phyloP scores from a whole-genome alignment of 2,329 filamentous ascomycete species.

The Cyanodermella asteris region DNA sequence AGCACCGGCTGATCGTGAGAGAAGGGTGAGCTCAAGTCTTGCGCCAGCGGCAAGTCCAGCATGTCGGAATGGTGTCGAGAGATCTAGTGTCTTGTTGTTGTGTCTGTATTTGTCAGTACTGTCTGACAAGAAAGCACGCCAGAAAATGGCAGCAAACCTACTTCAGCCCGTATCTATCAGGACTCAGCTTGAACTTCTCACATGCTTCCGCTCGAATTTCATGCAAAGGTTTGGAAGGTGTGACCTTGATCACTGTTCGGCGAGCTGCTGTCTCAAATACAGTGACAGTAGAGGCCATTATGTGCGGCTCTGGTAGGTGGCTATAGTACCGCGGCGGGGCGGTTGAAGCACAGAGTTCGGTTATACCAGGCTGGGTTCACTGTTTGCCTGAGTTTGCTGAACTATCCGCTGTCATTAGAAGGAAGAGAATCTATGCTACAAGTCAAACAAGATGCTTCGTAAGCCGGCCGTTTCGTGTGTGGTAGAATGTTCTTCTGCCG shows the following conservation, averaged over 20 bases:
- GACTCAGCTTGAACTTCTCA: constrained; percentile 50
- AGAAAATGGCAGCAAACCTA: constrained; percentile 16
- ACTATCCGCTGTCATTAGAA: too few relatives aligned
- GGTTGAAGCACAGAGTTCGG: too few relatives aligned
- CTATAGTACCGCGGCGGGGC: too few relatives aligned
- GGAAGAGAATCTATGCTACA: too few relatives aligned
- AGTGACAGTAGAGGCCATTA: constrained; percentile 72
- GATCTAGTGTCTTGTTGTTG: constrained; percentile 68
- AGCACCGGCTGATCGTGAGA: constrained; percentile 63
- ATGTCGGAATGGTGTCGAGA: constrained; percentile 65
- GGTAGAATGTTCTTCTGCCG: too few relatives aligned
- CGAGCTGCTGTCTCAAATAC: constrained; percentile 65
- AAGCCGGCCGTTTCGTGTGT: too few relatives aligned
- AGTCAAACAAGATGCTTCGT: too few relatives aligned
- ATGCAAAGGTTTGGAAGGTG: constrained; percentile 55
- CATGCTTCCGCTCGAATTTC: constrained; percentile 81
- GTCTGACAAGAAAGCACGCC: not conserved
- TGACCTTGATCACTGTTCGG: constrained; percentile 62
- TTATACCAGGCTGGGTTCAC: too few relatives aligned
- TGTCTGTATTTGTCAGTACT: constrained; percentile 20
- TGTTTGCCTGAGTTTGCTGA: too few relatives aligned
- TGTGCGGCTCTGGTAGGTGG: too few relatives aligned
- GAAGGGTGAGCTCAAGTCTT: constrained; percentile 76
- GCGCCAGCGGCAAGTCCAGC: constrained; percentile 67
- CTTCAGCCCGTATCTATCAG: constrained; percentile 64